Percentiles rank a stretch among this genome's conserved stretches.
phyloP scores from a whole-genome alignment of 2,329 filamentous ascomycete genomes.

The Pseudogymnoascus sp. region DNA sequence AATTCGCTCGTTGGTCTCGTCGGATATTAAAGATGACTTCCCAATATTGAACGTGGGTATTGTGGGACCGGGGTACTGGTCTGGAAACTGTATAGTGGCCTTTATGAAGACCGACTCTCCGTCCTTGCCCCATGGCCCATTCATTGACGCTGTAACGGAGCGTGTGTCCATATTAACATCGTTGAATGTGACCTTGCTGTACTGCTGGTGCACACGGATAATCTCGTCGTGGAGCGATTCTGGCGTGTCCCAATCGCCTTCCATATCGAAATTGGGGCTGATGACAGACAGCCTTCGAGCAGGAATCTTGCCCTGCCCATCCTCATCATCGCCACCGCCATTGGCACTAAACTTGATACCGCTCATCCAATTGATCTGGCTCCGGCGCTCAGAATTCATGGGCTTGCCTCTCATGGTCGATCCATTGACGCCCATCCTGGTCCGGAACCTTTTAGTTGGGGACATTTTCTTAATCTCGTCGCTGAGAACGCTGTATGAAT shows the following conservation, averaged over 20 bases:
- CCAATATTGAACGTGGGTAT: constrained; percentile 54
- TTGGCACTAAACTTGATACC: constrained; percentile 52
- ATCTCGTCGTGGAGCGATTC: constrained; percentile 60
- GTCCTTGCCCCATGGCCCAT: constrained; percentile 55
- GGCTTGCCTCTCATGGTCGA: constrained; percentile 29
- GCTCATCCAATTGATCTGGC: constrained; percentile 62
- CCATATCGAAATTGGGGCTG: constrained; percentile 27
- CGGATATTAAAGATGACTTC: constrained; percentile 55
- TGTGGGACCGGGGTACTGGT: constrained; percentile 49
- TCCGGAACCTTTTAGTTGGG: constrained; percentile 28
- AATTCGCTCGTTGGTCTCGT: constrained; percentile 45
- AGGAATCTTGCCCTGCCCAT: constrained; percentile 18
- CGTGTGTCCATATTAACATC: constrained; percentile 56
- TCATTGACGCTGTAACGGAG: constrained; percentile 52
- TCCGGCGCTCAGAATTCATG: constrained; percentile 35
- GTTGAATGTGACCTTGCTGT: constrained; percentile 58
- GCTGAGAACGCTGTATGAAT: constrained; percentile 22
- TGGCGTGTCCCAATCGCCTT: constrained; percentile 46
- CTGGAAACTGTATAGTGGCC: constrained; percentile 52
- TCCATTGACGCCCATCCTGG: constrained; percentile 17
- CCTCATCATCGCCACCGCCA: constrained; percentile 17
- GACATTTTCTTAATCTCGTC: constrained; percentile 36
- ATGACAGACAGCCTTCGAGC: constrained; percentile 26
- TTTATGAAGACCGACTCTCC: constrained; percentile 54
- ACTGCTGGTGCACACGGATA: constrained; percentile 51